Evolutionary conservation across 805 yeast species (phyloP).

Genomic region (Pichia heedii): DNA sequence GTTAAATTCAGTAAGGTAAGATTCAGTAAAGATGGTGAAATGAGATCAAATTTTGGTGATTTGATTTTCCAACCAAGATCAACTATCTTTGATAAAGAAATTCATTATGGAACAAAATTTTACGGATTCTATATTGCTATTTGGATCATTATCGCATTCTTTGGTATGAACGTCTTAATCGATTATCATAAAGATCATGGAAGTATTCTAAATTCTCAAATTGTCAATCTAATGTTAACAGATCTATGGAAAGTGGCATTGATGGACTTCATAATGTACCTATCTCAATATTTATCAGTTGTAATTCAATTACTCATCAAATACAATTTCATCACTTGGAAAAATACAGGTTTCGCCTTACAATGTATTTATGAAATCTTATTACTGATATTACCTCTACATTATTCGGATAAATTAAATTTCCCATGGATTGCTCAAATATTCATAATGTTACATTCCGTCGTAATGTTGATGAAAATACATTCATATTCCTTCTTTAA

Average conservation of each 20-base stretch:
- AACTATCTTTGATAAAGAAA: constrained; percentile 46
- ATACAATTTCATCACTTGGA: constrained; percentile 47
- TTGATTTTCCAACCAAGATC: constrained; percentile 35
- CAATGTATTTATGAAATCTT: constrained; percentile 47
- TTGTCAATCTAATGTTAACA: constrained; percentile 46
- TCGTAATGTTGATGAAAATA: constrained; percentile 88
- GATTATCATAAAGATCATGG: constrained; percentile 43
- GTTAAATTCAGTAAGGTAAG: constrained; percentile 10
- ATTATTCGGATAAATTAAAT: constrained; percentile 43
- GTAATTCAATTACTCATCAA: constrained; percentile 49
- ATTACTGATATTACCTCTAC: constrained; percentile 45
- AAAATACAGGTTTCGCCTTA: constrained; percentile 49
- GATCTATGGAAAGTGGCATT: constrained; percentile 62
- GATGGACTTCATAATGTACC: constrained; percentile 69
- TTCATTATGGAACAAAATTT: constrained; percentile 40
- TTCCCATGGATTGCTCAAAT: constrained; percentile 91
- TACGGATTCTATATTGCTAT: constrained; percentile 75
- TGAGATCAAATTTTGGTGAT: constrained; percentile 48
- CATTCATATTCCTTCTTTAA: constrained; percentile 90
- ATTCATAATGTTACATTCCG: constrained; percentile 71
- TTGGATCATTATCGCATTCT: constrained; percentile 60
- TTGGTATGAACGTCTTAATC: constrained; percentile 43
- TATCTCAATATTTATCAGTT: constrained; percentile 52
- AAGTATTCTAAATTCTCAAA: constrained; percentile 38
- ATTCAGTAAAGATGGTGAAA: constrained; percentile 26